phyloP scores from a whole-genome alignment of 1,139 yeast species.

The Candida gigantensis region DNA sequence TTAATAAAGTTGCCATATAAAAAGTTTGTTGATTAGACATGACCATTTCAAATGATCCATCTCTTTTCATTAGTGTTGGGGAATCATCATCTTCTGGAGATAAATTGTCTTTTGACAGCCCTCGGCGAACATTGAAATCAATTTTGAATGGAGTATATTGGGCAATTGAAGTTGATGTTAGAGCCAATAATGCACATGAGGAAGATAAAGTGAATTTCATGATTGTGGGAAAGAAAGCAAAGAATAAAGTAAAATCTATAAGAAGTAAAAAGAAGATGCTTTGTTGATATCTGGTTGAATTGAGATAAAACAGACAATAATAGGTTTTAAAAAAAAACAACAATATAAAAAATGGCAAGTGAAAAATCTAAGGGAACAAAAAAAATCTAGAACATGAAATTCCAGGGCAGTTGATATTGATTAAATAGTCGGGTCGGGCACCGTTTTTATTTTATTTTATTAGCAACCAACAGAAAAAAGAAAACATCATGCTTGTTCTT shows the following conservation, averaged over 20 bases:
- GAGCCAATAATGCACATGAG: slow-evolving; percentile 1
- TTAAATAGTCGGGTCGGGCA: too few species aligned
- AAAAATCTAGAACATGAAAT: too few species aligned
- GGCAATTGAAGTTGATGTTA: slow-evolving; percentile 4
- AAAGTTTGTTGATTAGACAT: slow-evolving; percentile 47
- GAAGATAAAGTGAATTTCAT: slow-evolving; percentile 2
- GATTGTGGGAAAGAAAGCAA: not conserved
- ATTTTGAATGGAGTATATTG: slow-evolving; percentile 17
- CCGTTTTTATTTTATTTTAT: too few species aligned
- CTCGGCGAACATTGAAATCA: slow-evolving; percentile 31
- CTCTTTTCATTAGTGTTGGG: slow-evolving; percentile 32
- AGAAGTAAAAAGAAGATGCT: not conserved
- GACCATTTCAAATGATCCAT: slow-evolving; percentile 38
- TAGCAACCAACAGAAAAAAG: too few species aligned
- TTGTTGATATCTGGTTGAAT: too few species aligned
- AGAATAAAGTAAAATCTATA: not conserved
- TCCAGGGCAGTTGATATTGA: too few species aligned
- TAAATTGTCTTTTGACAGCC: slow-evolving; percentile 21
- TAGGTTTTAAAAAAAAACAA: too few species aligned
- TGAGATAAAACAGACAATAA: too few species aligned
- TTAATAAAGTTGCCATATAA: slow-evolving; percentile 44
- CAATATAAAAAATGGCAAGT: too few species aligned
- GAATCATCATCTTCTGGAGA: slow-evolving; percentile 15
- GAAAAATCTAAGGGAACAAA: too few species aligned
- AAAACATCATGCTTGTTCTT: too few species aligned